Evolutionary conservation across 2,329 filamentous ascomycete genomes (phyloP), one percentile per base, ranked within the genome.

Genomic region (Diaporthe nobilis): DNA sequence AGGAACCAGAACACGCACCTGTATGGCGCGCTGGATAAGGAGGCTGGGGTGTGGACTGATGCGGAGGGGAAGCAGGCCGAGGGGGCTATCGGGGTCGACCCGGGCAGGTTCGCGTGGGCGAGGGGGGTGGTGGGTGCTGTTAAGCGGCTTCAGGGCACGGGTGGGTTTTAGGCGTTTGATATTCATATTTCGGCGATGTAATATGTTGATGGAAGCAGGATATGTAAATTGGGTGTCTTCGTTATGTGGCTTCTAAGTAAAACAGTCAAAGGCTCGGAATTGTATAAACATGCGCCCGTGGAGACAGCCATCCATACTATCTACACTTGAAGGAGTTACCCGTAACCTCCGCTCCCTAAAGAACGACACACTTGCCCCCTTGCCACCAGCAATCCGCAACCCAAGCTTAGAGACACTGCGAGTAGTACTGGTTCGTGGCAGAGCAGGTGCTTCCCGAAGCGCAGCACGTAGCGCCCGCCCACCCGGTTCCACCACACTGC

Each of bases 31-130:
- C 87, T 90, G 3, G 85, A 80, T 31, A 83, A 80, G 75, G 82
- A 88, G 37, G 90, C 93, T 79, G 92, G 92, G 0, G 87, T 92
- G 68, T 94, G 92, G 92, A 87, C 89, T 76, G 89, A 93, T 80
- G 79, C 81, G 15, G 84, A 87, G 0, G 89, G 88, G 0, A 82
- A 85, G 13, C 83, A 88, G 78, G 86, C 87, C 0, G 84, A 87
- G 25, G 89, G 86, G 2, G 87, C 86, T 9, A 87, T 90, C 71
- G 89, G 89, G 5, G 81, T 86, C 17, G 85, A 91, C 79, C 87
- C 89, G 0, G 90, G 90, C 0, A 84, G 82, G 44, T 90, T 93
- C 77, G 86, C 87, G 20, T 92, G 90, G 90, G 86, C 87, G 0
- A 91, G 88, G 82, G 90, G 91, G 0, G 79, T 91, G 25, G 80